Evolutionary conservation across 306 rosid genomes (phyloP), one percentile per base, ranked within the genome.

Genomic region (Quercus aquifolioides): DNA sequence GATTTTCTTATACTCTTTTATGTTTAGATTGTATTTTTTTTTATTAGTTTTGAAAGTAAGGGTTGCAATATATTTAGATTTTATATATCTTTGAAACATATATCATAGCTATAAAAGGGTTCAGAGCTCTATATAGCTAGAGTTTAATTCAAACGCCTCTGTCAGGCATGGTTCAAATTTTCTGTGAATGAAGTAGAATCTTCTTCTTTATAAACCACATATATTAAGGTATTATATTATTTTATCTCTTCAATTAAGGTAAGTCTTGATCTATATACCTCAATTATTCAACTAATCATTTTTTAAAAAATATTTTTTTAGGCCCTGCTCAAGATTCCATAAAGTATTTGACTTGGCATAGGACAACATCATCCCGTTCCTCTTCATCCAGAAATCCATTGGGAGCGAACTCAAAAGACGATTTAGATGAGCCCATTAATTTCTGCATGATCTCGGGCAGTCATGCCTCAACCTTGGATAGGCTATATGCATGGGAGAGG

Each of bases 401-500:
- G 82, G 98, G 89, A 58, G 85, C 80, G 79, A 90, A 86, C 82
- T 80, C 89, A 64, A 93, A 79, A 46, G 99, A 96, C 35, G 90
- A 88, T 86, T 60, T 41, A 7, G 98, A 88, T 81, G 91, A 87
- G 59, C 67, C 59, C 21, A 59, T 86, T 79, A 86, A 80, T 76
- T 84, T 82, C 73, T 91, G 91, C 87, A 96, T 96, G 99, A 88
- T 74, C 78, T 90, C 98, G 3, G 96, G 98, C 64, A 93, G 99
- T 58, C 99, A 96, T 83, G 97, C 93, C 17, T 96, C 99, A 77
- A 96, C 99, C 78, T 88, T 96, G 90, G 99, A 96, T 82, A 90
- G 99, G 80, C 88, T 96, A 71, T 88, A 91, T 80, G 98, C 97
- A 1, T 96, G 99, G 99, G 99, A 96, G 88, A 93, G 89, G 83